These are phyloP conservation scores for Fraxinus cuspidata DNA, from an alignment of 257 asterid genomes.

Conservation along the genomic window DNA sequence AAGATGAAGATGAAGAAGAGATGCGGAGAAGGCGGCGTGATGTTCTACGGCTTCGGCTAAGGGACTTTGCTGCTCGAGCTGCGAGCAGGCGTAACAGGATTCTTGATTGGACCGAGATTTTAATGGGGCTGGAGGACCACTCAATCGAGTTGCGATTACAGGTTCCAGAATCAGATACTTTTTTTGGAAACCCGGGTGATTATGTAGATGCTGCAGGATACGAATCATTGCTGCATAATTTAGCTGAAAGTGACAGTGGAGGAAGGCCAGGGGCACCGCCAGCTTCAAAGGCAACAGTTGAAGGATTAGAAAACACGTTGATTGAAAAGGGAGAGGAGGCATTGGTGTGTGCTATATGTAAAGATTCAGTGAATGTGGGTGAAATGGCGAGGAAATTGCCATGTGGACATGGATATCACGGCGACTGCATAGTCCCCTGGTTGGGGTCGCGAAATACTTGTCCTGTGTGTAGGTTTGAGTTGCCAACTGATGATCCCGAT, in stretches of 20 bases:
- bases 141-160: slow-evolving; percentile 72
- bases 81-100: slow-evolving; percentile 65
- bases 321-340: slow-evolving; percentile 46
- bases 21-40: slow-evolving; percentile 53
- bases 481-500: slow-evolving; percentile 91
- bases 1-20: slow-evolving; percentile 50
- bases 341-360: slow-evolving; percentile 75
- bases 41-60: slow-evolving; percentile 55
- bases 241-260: slow-evolving; percentile 74
- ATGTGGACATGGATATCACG: slow-evolving; percentile 90
- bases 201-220: slow-evolving; percentile 88
- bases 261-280: slow-evolving; percentile 91
- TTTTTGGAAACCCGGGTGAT: slow-evolving; percentile 89
- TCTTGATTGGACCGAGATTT: slow-evolving; percentile 87
- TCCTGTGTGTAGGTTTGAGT: slow-evolving; percentile 91
- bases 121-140: slow-evolving; percentile 86
- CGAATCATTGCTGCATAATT: slow-evolving; percentile 73
- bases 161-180: slow-evolving; percentile 60
- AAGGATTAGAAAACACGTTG: slow-evolving; percentile 54
- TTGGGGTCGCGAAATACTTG: slow-evolving; percentile 83
- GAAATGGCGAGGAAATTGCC: slow-evolving; percentile 72
- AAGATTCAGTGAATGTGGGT: slow-evolving; percentile 64
- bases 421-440: slow-evolving; percentile 84
- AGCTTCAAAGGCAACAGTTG: slow-evolving; percentile 69
- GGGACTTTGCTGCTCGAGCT: slow-evolving; percentile 65